Evolutionary conservation across 129 eudicot species (phyloP).

Genomic region (Artemisia annua): DNA sequence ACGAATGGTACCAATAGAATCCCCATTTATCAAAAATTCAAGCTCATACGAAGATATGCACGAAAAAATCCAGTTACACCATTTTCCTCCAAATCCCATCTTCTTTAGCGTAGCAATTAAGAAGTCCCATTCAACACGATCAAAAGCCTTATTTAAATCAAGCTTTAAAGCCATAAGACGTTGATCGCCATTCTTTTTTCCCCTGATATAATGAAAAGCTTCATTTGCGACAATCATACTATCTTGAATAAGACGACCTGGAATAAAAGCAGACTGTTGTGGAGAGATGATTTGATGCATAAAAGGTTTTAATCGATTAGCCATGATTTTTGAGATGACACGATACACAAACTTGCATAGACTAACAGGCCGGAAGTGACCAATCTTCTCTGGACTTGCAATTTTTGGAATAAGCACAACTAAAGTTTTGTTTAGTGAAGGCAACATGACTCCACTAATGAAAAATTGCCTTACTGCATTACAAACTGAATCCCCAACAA

Average conservation of each 20-base stretch:
- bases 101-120: background rate
- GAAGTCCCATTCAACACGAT: background rate
- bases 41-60: background rate
- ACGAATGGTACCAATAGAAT: background rate
- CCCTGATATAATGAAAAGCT: no score
- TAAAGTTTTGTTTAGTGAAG: background rate
- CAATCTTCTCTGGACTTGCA: background rate
- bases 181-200: no score
- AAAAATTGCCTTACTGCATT: slow-evolving; percentile 6
- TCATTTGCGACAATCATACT: no score
- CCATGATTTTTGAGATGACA: background rate
- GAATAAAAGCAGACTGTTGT: no score
- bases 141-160: no score
- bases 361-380: no score
- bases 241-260: no score
- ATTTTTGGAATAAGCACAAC: no score
- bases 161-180: no score
- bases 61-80: background rate
- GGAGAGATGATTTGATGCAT: background rate
- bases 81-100: background rate
- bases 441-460: background rate
- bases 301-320: background rate
- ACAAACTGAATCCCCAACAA: background rate
- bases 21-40: background rate
- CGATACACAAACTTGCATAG: no score